Conservation (phyloP, 163 green algal species). For the Chlamydomonas reinhardtii region DNA sequence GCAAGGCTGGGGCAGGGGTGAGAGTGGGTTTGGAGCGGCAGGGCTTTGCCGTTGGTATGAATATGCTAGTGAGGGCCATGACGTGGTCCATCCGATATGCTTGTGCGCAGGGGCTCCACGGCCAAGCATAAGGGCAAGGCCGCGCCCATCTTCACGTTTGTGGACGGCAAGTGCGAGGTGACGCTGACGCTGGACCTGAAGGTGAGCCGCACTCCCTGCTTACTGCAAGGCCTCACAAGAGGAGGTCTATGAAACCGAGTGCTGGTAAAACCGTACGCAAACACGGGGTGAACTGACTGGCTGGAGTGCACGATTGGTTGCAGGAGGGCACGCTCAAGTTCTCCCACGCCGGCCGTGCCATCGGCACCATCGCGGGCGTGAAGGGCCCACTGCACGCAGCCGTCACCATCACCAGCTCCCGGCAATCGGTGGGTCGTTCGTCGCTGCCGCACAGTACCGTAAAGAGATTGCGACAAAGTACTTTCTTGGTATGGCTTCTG, state of each 20-base stretch:
- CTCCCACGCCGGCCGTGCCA: constrained; percentile 61
- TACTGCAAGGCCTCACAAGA: neutral
- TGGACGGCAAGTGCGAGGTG: constrained; percentile 72
- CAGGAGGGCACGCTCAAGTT: constrained; percentile 72
- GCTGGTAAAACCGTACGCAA: no score
- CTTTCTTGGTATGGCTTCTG: no score
- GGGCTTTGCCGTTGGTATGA: no score
- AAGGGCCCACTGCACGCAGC: constrained; percentile 68
- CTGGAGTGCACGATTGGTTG: neutral
- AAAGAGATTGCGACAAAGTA: no score
- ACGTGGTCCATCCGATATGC: no score
- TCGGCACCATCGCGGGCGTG: constrained; percentile 70
- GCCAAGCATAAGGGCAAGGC: constrained; percentile 77
- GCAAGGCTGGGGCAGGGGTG: neutral
- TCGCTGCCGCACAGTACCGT: no score
- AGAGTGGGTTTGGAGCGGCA: no score
- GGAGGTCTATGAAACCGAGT: no score
- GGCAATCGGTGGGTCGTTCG: constrained; percentile 51
- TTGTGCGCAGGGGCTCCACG: constrained; percentile 58
- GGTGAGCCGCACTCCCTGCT: constrained; percentile 16
- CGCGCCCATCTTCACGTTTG: constrained; percentile 69
- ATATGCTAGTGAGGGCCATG: no score
- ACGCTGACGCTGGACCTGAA: constrained; percentile 74
- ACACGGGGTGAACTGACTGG: no score
- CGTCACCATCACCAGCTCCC: constrained; percentile 68